phyloP scores from a whole-genome alignment of 2,329 filamentous ascomycete genomes.

The Phoma sp. region DNA sequence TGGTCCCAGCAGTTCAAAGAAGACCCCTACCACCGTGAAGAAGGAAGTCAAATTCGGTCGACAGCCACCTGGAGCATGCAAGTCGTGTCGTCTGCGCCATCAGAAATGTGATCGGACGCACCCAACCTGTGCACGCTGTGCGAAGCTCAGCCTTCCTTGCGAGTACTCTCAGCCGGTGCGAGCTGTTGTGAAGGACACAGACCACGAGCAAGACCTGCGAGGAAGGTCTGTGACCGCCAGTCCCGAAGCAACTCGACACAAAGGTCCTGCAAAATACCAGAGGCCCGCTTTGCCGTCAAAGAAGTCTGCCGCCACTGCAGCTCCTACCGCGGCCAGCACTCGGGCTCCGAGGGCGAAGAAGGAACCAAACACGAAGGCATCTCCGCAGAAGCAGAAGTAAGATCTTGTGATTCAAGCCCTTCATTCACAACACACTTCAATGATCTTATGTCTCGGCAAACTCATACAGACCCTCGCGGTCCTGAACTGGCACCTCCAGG shows the following conservation, averaged over 20 bases:
- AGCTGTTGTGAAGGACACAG: background rate
- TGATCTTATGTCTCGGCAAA: constrained; percentile 62
- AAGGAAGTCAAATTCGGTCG: constrained; percentile 2
- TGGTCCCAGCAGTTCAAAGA: background rate
- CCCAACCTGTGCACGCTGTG: constrained; percentile 73
- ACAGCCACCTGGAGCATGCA: constrained; percentile 9
- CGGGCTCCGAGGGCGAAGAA: constrained; percentile 1
- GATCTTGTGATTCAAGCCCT: background rate
- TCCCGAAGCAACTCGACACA: background rate
- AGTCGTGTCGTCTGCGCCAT: constrained; percentile 12
- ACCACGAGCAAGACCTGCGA: background rate
- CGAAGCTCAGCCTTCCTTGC: constrained; percentile 50
- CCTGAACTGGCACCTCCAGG: constrained; percentile 83
- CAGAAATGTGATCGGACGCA: constrained; percentile 71
- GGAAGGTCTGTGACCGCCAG: constrained; percentile 4
- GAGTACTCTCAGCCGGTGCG: constrained; percentile 1
- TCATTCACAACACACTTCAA: background rate
- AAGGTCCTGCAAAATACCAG: background rate
- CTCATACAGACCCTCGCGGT: constrained; percentile 77
- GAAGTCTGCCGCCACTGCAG: background rate
- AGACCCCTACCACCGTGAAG: background rate
- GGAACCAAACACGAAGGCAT: background rate
- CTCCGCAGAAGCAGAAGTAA: constrained; percentile 3
- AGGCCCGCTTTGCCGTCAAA: background rate
- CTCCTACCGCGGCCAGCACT: constrained; percentile 10